Evolutionary conservation across 2,329 filamentous ascomycete genomes (phyloP), one percentile per base, ranked within the genome.

Genomic region (Zymoseptoria passerinii): DNA sequence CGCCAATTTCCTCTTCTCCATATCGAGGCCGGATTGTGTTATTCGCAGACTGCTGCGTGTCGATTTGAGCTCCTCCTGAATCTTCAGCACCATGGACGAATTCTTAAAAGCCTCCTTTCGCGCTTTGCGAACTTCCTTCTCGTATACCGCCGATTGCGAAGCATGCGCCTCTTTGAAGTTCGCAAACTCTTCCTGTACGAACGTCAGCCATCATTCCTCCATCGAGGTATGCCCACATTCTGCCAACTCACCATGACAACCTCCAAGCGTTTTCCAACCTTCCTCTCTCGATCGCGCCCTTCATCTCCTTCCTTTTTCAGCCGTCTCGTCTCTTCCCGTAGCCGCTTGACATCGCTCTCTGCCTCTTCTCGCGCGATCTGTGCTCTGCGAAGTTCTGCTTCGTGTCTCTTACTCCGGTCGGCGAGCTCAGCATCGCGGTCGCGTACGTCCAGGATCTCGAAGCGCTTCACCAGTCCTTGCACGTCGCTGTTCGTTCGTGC

Each of bases 71-170:
- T 90, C 86, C 66, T 89, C 87, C 69, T 89, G 86, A n/a, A 87
- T 71, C 69, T 88, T 88, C 66, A 89, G 82, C 29, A 86, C 80
- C 9, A 77, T 73, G 2, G 86, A 88, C 65, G 88, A 85, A n/a
- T 83, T 81, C 69, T 89, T 89, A 78, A 89, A 89, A 2, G 84
- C 84, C 66, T 90, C 87, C 66, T 90, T 90, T 53, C 85, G 79
- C 8, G 83, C 80, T 57, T 83, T 80, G 56, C 86, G 81, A 50
- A 89, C 84, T 71, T 90, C 87, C 70, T 89, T 89, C 67, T 90
- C 87, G 81, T 86, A 89, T 8, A 88, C 60, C 1, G 63, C 62
- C 18, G 64, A 55, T 51, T 73, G 70, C 9, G 70, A 68, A 16
- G 69, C 66, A 57, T 68, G 66, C 20, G 87, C 81, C 44, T 84